phyloP scores from a whole-genome alignment of 106 monocot species.

The Platanthera zijinensis region DNA sequence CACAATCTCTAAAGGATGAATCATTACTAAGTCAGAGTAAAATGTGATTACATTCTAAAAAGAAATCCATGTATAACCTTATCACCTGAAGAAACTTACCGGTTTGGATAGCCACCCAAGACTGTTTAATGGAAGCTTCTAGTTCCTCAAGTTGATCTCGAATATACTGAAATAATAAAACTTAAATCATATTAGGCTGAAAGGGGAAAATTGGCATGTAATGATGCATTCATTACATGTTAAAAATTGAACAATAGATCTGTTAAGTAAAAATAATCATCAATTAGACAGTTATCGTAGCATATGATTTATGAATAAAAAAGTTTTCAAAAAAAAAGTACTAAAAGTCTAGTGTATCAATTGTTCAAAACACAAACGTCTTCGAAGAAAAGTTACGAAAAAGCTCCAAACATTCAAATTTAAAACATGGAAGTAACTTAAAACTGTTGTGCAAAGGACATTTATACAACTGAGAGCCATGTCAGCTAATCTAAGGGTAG shows the following conservation, averaged over 20 bases:
- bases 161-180: slow-evolving; percentile 41
- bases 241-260: not conserved
- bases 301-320: too few relatives aligned
- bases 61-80: not conserved
- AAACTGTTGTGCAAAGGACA: too few relatives aligned
- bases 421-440: too few relatives aligned
- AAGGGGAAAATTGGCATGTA: not conserved
- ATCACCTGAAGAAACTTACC: slow-evolving; percentile 20
- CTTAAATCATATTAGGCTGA: not conserved
- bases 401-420: too few relatives aligned
- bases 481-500: not conserved
- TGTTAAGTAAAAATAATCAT: not conserved
- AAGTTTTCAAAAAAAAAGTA: too few relatives aligned
- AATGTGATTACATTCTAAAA: not conserved
- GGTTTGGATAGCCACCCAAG: slow-evolving; percentile 40
- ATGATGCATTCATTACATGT: not conserved
- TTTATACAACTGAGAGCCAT: not conserved
- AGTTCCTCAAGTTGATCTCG: slow-evolving; percentile 55
- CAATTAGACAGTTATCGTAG: not conserved
- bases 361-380: too few relatives aligned
- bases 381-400: too few relatives aligned
- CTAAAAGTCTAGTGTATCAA: too few relatives aligned
- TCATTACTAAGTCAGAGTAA: not conserved
- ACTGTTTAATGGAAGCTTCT: slow-evolving; percentile 53
- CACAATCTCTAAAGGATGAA: not conserved